Evolutionary conservation across 2,329 filamentous ascomycete species (phyloP).

Genomic region (Harringtonia lauricola): DNA sequence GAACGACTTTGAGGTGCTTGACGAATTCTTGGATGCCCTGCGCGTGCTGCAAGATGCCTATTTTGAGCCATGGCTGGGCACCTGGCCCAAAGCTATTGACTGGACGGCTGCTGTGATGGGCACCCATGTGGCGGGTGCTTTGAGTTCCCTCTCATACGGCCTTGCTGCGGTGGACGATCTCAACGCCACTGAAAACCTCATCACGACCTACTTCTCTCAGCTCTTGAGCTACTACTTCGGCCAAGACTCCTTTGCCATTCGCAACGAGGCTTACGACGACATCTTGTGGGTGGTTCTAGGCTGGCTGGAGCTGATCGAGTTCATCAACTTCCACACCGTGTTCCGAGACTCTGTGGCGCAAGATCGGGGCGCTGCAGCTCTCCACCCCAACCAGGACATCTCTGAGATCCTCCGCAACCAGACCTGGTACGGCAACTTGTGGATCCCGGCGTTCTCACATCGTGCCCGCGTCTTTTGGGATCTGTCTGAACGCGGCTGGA

Average conservation of each 20-base stretch:
- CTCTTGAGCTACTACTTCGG: slow-evolving; percentile 72
- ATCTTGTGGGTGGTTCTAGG: slow-evolving; percentile 92
- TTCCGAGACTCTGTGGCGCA: slow-evolving; percentile 35
- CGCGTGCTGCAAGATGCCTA: slow-evolving; percentile 67
- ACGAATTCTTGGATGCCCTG: slow-evolving; percentile 51
- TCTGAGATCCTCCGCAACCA: slow-evolving; percentile 25
- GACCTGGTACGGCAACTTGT: slow-evolving; percentile 68
- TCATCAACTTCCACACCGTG: slow-evolving; percentile 59
- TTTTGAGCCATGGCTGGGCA: slow-evolving; percentile 66
- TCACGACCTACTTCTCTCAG: slow-evolving; percentile 74
- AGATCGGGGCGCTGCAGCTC: not conserved
- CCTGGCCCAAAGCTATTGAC: slow-evolving; percentile 79
- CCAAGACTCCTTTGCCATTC: slow-evolving; percentile 65
- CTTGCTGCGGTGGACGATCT: slow-evolving; percentile 26
- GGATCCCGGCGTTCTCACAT: slow-evolving; percentile 68
- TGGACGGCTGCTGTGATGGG: slow-evolving; percentile 85
- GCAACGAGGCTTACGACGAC: slow-evolving; percentile 75
- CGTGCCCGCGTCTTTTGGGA: slow-evolving; percentile 80
- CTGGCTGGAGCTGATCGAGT: slow-evolving; percentile 75
- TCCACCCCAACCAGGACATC: slow-evolving; percentile 3
- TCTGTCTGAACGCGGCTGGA: slow-evolving; percentile 69
- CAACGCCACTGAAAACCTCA: slow-evolving; percentile 59
- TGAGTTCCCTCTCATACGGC: slow-evolving; percentile 58
- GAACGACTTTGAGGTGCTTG: slow-evolving; percentile 16
- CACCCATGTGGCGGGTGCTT: slow-evolving; percentile 64